Evolutionary conservation across 176 grass and related monocot genomes (phyloP), one percentile per base, ranked within the genome.

Genomic region (Thinopyrum elongatum): DNA sequence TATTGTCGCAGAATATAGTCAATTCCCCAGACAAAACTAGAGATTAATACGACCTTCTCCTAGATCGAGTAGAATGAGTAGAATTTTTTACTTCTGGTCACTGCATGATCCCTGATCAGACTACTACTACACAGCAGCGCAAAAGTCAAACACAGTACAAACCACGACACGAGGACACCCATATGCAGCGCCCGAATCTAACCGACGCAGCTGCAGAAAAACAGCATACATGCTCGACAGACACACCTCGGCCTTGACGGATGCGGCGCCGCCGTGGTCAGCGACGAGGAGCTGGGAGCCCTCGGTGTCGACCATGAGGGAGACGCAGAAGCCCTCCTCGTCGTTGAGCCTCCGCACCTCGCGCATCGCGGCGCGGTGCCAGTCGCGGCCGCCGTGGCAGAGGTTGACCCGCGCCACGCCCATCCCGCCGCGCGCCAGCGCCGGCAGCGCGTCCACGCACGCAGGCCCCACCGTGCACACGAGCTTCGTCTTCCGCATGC

Each of bases 221-320:
- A 62, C 42, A 30, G 27, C 2, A 7, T 46, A 84, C 51, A 55
- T 21, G 51, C 51, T 1, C 55, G 30, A 16, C 74, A 42, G 41
- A 2, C 41, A 42, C 1, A 95, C 93, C 82, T 92, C 90, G 51
- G 85, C 82, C 90, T 90, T 95, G 81, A 88, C 63, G 70, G 90
- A 90, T 4, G 80, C 62, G 60, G 82, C 79, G 15, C 83, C 80
- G 4, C 93, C 93, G 35, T 92, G 90, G 39, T 92, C 88, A 47
- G 83, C 88, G 49, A 91, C 76, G 77, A 92, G 86, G 8, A 95
- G 82, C 80, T 95, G 90, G 69, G 88, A 88, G 3, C 93, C 88
- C 84, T 95, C 86, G 36, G 90, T 95, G 51, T 95, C 90, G 9
- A 95, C 89, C 90, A 95, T 95, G 46, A 95, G 83, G 36, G 90